Evolutionary conservation across 805 yeast genomes (phyloP).

Genomic region (Zygosaccharomyces rouxii): DNA sequence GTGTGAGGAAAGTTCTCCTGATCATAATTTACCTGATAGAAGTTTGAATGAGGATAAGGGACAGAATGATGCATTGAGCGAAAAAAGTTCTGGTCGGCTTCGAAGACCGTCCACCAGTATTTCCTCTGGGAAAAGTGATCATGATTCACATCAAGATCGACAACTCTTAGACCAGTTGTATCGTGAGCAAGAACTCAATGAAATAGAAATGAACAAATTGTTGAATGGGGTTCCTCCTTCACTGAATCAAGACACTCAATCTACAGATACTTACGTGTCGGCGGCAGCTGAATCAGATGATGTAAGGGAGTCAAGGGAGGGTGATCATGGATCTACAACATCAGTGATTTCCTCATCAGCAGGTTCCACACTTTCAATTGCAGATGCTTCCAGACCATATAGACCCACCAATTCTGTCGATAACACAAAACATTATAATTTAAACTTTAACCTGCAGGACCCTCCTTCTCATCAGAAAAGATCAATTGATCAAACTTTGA

Average conservation of each 20-base stretch:
- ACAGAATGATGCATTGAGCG: neutral
- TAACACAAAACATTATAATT: neutral
- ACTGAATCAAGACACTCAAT: neutral
- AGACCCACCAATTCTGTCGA: neutral
- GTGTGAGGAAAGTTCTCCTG: neutral
- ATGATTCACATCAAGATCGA: neutral
- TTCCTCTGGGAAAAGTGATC: neutral
- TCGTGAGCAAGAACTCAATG: slow-evolving; percentile 1
- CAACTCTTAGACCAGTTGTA: neutral
- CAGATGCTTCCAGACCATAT: neutral
- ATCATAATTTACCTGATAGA: neutral
- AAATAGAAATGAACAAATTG: slow-evolving; percentile 1
- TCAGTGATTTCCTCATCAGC: neutral
- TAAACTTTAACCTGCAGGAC: neutral
- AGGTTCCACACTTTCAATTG: neutral
- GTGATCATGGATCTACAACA: neutral
- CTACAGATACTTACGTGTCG: slow-evolving; percentile 1
- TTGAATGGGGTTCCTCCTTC: neutral
- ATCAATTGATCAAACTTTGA: neutral
- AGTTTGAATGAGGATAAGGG: neutral
- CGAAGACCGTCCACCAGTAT: neutral
- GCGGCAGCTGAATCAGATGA: neutral
- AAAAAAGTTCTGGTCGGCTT: neutral
- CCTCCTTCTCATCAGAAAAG: neutral
- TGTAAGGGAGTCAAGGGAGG: neutral